phyloP scores from a whole-genome alignment of 371 early-diverging fungal genomes.

The Rhizopus delemar region DNA sequence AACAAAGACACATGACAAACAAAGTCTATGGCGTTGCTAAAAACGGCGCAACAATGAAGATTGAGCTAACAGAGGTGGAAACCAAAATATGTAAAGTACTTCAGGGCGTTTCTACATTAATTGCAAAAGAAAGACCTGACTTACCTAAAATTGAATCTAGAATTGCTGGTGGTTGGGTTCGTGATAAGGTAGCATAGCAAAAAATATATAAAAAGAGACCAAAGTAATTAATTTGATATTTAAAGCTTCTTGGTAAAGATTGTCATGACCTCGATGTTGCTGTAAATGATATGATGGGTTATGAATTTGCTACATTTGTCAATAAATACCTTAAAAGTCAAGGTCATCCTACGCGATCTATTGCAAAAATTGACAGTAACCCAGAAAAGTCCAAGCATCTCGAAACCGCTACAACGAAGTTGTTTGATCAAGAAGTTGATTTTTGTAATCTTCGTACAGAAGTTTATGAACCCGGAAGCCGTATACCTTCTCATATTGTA shows the following conservation, averaged over 20 bases:
- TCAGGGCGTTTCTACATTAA: conserved; percentile 52
- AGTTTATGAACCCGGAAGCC: conserved; percentile 78
- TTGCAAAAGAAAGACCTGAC: conserved; percentile 52
- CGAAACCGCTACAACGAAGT: conserved; percentile 93
- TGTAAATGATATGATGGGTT: conserved; percentile 94
- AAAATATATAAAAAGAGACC: neutral
- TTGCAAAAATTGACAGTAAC: conserved; percentile 89
- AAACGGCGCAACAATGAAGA: conserved; percentile 38
- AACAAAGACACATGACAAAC: conserved; percentile 1
- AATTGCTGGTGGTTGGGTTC: conserved; percentile 99
- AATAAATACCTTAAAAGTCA: conserved; percentile 63
- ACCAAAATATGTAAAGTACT: conserved; percentile 64
- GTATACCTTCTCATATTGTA: conserved; percentile 84
- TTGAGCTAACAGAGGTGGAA: conserved; percentile 59
- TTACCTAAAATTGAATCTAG: conserved; percentile 70
- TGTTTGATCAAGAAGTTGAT: conserved; percentile 86
- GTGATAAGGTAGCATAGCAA: conserved; percentile 80
- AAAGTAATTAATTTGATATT: neutral
- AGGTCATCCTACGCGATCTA: conserved; percentile 51
- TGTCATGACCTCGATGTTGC: conserved; percentile 97
- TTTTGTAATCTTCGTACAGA: conserved; percentile 97
- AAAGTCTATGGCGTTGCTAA: conserved; percentile 38
- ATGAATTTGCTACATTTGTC: conserved; percentile 86
- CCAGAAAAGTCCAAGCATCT: conserved; percentile 98
- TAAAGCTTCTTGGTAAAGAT: conserved; percentile 82